These are phyloP conservation scores for Panicum virgatum DNA, from an alignment of 202 grass and related monocot genomes.

Conservation along the genomic window DNA sequence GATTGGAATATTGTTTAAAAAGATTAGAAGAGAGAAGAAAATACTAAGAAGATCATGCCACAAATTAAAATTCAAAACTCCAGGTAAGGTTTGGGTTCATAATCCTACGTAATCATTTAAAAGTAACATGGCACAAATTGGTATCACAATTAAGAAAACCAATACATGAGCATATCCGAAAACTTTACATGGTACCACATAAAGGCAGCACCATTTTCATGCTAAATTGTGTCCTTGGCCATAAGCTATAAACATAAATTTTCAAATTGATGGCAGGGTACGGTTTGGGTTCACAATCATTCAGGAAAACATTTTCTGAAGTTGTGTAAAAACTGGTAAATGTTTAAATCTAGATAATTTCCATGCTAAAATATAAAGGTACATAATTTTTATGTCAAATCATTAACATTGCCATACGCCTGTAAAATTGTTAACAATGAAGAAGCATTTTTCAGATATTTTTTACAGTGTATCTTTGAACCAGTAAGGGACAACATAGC, in stretches of 20 bases:
- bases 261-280: background rate
- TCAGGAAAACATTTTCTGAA: background rate
- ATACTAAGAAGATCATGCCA: conserved; percentile 21
- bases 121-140: background rate
- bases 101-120: background rate
- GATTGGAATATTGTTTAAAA: conserved; percentile 29
- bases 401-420: background rate
- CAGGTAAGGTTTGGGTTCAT: background rate
- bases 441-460: conserved; percentile 12
- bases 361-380: conserved; percentile 16
- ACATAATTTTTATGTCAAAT: conserved; percentile 5
- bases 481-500: background rate
- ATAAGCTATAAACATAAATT: conserved; percentile 20
- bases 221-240: background rate
- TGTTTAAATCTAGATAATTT: conserved; percentile 5
- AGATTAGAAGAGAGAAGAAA: background rate
- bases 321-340: background rate
- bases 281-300: conserved; percentile 17
- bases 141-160: background rate
- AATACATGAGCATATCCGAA: background rate
- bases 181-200: conserved; percentile 18
- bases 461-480: background rate
- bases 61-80: background rate
- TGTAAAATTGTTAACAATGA: conserved; percentile 21
- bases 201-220: conserved; percentile 24